phyloP scores from a whole-genome alignment of 2,329 filamentous ascomycete species.

The Lasiodiplodia hormozganensis region DNA sequence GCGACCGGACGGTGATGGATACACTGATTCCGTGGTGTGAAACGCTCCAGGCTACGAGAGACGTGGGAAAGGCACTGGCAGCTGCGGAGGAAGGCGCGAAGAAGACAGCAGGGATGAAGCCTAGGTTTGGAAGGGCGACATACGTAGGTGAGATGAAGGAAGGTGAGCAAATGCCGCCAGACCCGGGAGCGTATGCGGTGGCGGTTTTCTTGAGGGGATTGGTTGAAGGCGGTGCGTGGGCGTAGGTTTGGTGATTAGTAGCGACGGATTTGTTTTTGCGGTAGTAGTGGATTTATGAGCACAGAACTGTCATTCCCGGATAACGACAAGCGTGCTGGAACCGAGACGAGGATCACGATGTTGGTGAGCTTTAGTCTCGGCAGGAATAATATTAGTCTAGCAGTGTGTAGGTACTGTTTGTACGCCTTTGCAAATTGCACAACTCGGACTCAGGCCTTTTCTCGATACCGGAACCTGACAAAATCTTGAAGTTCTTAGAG shows the following conservation, averaged over 20 bases:
- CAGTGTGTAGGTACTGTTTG: not conserved
- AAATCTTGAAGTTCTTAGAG: not conserved
- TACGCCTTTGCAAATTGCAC: not conserved
- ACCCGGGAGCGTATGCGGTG: constrained; percentile 78
- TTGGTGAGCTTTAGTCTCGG: not conserved
- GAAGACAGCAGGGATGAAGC: constrained; percentile 86
- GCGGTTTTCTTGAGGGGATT: constrained; percentile 78
- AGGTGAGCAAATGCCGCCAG: constrained; percentile 61
- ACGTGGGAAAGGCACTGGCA: constrained; percentile 73
- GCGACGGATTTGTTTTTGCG: not conserved
- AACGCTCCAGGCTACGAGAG: constrained; percentile 65
- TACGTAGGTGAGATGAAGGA: constrained; percentile 71
- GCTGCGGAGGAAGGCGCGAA: constrained; percentile 79
- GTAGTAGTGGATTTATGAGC: not conserved
- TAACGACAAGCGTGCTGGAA: not conserved
- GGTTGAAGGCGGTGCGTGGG: constrained; percentile 25
- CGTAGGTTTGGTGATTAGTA: not conserved
- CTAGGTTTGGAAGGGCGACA: constrained; percentile 81
- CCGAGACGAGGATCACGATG: not conserved
- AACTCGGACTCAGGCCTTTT: not conserved
- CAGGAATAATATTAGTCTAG: not conserved
- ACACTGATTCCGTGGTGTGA: constrained; percentile 87
- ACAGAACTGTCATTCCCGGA: not conserved
- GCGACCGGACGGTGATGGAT: constrained; percentile 90
- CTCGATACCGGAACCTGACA: not conserved